A percentile compares a stretch with the other conserved stretches of the same genome.
Conservation (phyloP, 176 grass and related monocot species). For the Bolboschoenus planiculmis region DNA sequence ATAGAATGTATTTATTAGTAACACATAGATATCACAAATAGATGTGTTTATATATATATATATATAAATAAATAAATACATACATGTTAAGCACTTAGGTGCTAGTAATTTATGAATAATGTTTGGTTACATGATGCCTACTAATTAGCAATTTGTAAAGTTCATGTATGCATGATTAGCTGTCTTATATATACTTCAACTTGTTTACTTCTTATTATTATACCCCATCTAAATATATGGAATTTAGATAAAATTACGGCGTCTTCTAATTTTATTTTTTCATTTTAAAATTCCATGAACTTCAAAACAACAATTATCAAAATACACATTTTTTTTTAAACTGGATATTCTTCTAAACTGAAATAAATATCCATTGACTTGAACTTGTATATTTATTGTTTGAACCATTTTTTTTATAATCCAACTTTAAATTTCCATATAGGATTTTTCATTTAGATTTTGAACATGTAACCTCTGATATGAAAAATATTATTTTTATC, state of each 20-base stretch:
- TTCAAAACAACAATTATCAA: no score
- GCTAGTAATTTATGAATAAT: neutral
- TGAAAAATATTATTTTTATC: no score
- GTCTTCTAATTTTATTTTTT: neutral
- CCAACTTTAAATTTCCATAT: no score
- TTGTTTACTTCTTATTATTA: neutral
- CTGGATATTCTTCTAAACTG: no score
- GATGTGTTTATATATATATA: neutral
- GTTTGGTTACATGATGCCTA: neutral
- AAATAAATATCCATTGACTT: no score
- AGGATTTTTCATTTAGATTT: no score
- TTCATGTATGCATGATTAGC: constrained; percentile 23
- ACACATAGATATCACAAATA: neutral
- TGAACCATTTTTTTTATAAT: no score
- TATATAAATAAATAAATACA: no score
- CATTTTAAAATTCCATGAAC: neutral
- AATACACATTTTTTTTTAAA: no score
- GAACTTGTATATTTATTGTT: no score
- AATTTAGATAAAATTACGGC: neutral
- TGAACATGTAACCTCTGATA: no score
- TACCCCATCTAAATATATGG: neutral
- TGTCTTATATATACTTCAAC: neutral
- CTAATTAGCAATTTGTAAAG: constrained; percentile 10
- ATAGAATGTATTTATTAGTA: neutral
- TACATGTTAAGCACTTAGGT: no score